phyloP scores from a whole-genome alignment of 768 basidiomycete genomes.

The Boletellus emodensis region DNA sequence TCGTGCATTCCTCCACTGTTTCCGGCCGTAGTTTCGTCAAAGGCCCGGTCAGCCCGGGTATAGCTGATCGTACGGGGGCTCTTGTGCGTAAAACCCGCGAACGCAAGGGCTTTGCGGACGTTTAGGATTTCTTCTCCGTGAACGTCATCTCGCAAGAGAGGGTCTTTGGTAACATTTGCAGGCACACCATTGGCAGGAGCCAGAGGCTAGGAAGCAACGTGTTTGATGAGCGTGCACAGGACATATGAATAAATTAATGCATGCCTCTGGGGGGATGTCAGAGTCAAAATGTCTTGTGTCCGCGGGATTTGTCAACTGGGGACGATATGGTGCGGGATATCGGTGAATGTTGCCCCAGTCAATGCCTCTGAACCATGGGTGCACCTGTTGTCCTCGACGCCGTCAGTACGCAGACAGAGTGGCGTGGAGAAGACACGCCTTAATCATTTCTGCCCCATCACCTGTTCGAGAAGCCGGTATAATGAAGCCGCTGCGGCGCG shows the following conservation, averaged over 20 bases:
- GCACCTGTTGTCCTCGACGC: conserved; percentile 45
- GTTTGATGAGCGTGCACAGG: conserved; percentile 27
- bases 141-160: conserved; percentile 77
- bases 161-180: conserved; percentile 83
- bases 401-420: conserved; percentile 18
- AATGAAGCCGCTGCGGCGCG: conserved; percentile 68
- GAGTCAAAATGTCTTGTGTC: conserved; percentile 96
- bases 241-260: conserved; percentile 28
- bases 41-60: conserved; percentile 68
- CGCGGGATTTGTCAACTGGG: conserved; percentile 73
- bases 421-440: conserved; percentile 45
- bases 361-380: conserved; percentile 88
- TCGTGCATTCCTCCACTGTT: conserved; percentile 46
- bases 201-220: conserved; percentile 58
- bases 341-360: conserved; percentile 87
- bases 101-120: conserved; percentile 87
- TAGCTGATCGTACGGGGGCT: conserved; percentile 78
- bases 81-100: conserved; percentile 89
- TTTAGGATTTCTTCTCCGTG: conserved; percentile 86
- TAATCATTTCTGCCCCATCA: conserved; percentile 90
- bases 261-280: conserved; percentile 88
- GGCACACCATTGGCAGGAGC: conserved; percentile 85
- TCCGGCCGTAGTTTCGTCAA: conserved; percentile 53
- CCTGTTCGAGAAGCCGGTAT: conserved; percentile 49
- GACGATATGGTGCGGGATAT: conserved; percentile 83